Evolutionary conservation across 2,329 filamentous ascomycete genomes (phyloP), one percentile per base, ranked within the genome.

Genomic region (Coniochaeta ligniaria): DNA sequence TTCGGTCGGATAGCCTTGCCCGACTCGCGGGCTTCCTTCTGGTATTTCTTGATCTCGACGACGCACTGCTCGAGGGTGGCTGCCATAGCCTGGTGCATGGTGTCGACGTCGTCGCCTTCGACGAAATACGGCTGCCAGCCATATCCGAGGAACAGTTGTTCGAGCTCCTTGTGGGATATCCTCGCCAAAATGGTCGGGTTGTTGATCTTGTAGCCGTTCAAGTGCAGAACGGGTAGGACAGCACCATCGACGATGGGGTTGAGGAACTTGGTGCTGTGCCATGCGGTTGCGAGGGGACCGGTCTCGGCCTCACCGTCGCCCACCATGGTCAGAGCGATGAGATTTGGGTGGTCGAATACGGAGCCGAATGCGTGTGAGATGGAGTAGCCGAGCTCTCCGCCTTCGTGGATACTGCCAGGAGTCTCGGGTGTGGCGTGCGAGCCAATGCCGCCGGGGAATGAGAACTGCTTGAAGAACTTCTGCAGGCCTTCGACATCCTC

Each of bases 141-240:
- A 68, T 92, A 92, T 33, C 90, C 90, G 47, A 83, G 64, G 73
- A 93, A 89, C 20, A 93, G 78, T 26, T 80, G 76, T 66, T 85
- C 81, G 6, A 93, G 79, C 74, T 93, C 90, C 63, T 89, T 83
- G 71, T 92, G 88, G 50, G 84, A 83, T 69, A 93, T 88, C 65
- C 90, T 85, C 16, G 89, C 85, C 17, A 92, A 81, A 0, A 93
- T 70, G 6, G 86, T 92, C 9, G 88, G 88, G 73, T 91, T 91
- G 78, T 91, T 90, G 78, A 92, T 92, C 79, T 93, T 93, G 81
- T 92, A 93, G 55, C 90, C 90, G 67, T 93, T 93, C 36, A 93
- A 79, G 72, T 93, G 89, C 12, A 93, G 80, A 6, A 93, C 85
- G 0, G 90, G 90, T 1, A 93, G 79, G 8, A 93, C 90, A 41